A percentile compares a stretch with the other conserved stretches of the same genome.
These are phyloP conservation scores for Aspergillus quadrilineatus DNA, from an alignment of 2,329 filamentous ascomycete genomes.

Conservation along the genomic window DNA sequence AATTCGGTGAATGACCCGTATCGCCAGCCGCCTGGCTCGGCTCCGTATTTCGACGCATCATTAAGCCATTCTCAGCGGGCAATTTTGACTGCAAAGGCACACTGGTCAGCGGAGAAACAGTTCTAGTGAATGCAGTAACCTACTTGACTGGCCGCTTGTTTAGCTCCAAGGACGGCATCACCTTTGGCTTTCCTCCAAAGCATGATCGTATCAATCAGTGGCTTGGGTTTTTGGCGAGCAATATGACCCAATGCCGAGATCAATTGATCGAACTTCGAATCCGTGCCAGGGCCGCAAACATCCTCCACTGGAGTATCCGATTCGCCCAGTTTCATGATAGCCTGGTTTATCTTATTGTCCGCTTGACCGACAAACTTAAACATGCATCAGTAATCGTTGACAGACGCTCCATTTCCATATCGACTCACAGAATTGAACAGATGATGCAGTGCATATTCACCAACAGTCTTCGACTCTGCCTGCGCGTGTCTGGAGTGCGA, in stretches of 20 bases:
- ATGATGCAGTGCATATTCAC: constrained; percentile 94
- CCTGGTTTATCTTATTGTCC: constrained; percentile 92
- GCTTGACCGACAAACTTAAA: constrained; percentile 83
- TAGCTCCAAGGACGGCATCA: constrained; percentile 74
- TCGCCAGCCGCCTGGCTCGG: constrained; percentile 54
- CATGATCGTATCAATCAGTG: constrained; percentile 96
- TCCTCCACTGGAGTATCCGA: constrained; percentile 81
- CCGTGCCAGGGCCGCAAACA: constrained; percentile 86
- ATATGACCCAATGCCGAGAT: constrained; percentile 93
- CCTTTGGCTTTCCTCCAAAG: constrained; percentile 96
- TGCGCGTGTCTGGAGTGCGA: constrained; percentile 70
- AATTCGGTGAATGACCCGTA: constrained; percentile 28
- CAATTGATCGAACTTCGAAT: constrained; percentile 87
- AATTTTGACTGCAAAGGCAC: constrained; percentile 25
- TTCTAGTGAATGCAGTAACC: constrained; percentile 6
- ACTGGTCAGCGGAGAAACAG: constrained; percentile 4
- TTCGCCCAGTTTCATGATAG: constrained; percentile 75
- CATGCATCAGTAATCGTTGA: constrained; percentile 30
- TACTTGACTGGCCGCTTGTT: constrained; percentile 40
- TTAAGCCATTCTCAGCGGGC: constrained; percentile 43
- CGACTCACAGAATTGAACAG: constrained; percentile 79
- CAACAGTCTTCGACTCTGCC: constrained; percentile 86
- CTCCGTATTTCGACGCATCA: constrained; percentile 73
- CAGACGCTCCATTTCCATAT: not conserved
- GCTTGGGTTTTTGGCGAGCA: constrained; percentile 88